Percentiles rank a stretch among this genome's conserved stretches.
phyloP scores from a whole-genome alignment of 345 rosid genomes.

The Carallia pectinifolia region DNA sequence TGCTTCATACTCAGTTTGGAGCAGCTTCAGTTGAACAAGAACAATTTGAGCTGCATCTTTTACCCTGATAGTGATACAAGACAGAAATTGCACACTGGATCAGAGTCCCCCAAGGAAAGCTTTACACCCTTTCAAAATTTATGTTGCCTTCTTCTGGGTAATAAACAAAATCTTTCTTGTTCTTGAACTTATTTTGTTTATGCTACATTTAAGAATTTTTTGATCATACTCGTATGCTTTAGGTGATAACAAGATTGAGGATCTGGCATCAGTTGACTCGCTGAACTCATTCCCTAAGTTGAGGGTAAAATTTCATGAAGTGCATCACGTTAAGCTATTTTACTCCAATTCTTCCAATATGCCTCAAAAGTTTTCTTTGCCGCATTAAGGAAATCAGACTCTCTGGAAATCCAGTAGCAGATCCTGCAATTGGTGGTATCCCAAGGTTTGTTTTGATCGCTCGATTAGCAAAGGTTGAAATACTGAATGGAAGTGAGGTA shows the following conservation, averaged over 20 bases:
- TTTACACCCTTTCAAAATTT: constrained; percentile 59
- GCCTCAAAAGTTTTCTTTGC: constrained; percentile 6
- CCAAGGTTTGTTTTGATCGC: constrained; percentile 83
- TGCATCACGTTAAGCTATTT: not conserved
- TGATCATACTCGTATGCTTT: constrained; percentile 27
- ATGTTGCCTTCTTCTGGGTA: constrained; percentile 84
- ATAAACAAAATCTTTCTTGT: constrained; percentile 6
- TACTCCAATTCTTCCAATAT: not conserved
- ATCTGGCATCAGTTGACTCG: constrained; percentile 62
- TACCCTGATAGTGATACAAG: constrained; percentile 40
- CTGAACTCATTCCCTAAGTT: constrained; percentile 65
- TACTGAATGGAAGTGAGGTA: constrained; percentile 98
- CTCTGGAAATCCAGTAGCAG: constrained; percentile 79
- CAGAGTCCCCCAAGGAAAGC: constrained; percentile 36
- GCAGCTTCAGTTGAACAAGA: constrained; percentile 82
- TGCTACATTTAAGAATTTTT: constrained; percentile 3
- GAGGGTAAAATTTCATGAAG: constrained; percentile 48
- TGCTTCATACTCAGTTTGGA: constrained; percentile 58
- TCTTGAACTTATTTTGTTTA: not conserved
- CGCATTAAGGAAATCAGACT: constrained; percentile 74
- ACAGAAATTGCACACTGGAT: constrained; percentile 22
- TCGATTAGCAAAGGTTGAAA: constrained; percentile 66
- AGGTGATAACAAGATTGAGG: constrained; percentile 70
- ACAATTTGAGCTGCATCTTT: constrained; percentile 55
- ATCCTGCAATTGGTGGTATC: constrained; percentile 71